Evolutionary conservation across 768 basidiomycete genomes (phyloP), one percentile per base, ranked within the genome.

Genomic region (Mycena pura): DNA sequence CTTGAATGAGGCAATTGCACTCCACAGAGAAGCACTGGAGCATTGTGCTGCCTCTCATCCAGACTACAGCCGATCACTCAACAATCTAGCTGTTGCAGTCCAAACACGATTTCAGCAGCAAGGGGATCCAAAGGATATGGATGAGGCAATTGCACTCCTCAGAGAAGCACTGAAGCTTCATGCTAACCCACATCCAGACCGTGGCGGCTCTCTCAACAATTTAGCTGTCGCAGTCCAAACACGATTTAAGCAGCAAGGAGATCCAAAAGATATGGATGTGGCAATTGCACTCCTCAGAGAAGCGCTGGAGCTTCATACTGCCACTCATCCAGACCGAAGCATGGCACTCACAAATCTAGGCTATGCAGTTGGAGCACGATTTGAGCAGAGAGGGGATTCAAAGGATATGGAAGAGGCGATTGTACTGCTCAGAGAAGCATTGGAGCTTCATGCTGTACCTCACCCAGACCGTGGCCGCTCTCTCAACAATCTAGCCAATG

Each of bases 331-430:
- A 17, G 22, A 43, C 32, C 63, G 40, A 5, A 19, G 22, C 17
- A 38, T 29, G 6, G 38, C 51, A 2, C 43, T 67, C 19, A 9
- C 6, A 6, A 40, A 67, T 47, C 68, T 70, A 14, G 65, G 49
- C 2, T 14, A 9, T 50, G 60, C 67, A 17, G 48, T 71, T 39
- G 65, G 41, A 47, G 57, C 58, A 5, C 69, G 75, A 17, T 59
- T 69, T 53, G 51, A 72, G 25, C 70, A 70, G 7, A 72, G 67
- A 66, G 72, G 74, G 11, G 68, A 67, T 19, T 40, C 29, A n/a
- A 59, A 61, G 24, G 73, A 71, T 21, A 62, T 74, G 6, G 66
- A 73, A 17, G 46, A 66, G 6, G 68, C 75, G 40, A 67, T 77
- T 36, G 60, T 61, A 5, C 70, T 70, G 13, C n/a, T 19, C 19